Evolutionary conservation across 257 asterid genomes (phyloP), one percentile per base, ranked within the genome.

Genomic region (Solanum sejunctum): DNA sequence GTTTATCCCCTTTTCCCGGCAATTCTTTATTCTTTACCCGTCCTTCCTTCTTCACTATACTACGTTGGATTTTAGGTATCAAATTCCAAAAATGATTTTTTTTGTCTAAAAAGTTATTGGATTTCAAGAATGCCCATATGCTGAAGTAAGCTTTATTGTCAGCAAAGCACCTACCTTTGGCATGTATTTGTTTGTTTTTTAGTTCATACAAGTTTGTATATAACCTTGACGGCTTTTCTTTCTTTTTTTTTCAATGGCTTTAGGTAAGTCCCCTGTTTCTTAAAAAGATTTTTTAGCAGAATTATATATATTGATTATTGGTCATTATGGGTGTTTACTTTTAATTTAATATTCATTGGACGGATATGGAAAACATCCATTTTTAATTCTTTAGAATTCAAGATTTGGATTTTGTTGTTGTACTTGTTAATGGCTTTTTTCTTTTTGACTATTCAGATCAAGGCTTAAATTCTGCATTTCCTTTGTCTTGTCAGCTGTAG

Each of bases 341-440:
- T 85, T 77, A 60, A 26, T 82, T 85, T 87, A 84, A 84, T 72
- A 75, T 87, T 85, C 73, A 54, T 84, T 73, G 60, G 85, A 72
- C 84, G 86, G 70, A 80, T 85, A 64, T 71, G 85, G 61, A 85
- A 49, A 54, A 79, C 88, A 36, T 86, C 75, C 84, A 67, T 87
- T 60, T 28, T 84, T 45, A 81, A 70, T 86, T 88, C 84, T 89
- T 91, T 86, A 82, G 67, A 83, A 85, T 86, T 85, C 88, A 86
- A 47, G 81, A 60, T 88, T 93, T 88, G 97, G 92, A 82, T 89
- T 90, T 85, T 89, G 57, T 88, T 84, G 69, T 89, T 92, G 89
- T 86, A 69, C 88, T 83, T 88, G 81, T 84, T 69, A 80, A 84
- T 85, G 83, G 80, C 49, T 58, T 82, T 26, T 64, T 8, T 83